Conservation (phyloP, 164 flowering plant genomes). For the Magnolia sinica region DNA sequence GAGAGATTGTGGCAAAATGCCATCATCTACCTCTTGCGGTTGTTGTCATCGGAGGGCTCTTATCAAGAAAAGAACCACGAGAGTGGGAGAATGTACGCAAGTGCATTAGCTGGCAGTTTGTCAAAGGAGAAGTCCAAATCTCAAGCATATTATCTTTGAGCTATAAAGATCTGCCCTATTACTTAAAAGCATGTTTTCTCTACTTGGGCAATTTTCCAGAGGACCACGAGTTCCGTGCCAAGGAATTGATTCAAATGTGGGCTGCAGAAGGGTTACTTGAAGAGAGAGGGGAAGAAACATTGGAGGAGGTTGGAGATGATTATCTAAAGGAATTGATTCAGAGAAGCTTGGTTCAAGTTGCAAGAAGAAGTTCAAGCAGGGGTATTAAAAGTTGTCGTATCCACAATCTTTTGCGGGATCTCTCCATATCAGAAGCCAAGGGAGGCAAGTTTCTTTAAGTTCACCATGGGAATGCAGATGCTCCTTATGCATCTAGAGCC, state of each 20-base stretch:
- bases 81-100: background rate
- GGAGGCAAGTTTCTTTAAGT: background rate
- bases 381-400: background rate
- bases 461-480: conserved; percentile 5
- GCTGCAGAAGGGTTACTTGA: background rate
- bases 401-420: background rate
- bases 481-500: conserved; percentile 6
- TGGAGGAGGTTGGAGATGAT: conserved; percentile 11
- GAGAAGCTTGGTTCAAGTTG: background rate
- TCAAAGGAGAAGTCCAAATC: background rate
- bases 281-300: background rate
- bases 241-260: conserved; percentile 8
- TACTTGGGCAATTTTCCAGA: conserved; percentile 6
- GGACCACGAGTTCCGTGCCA: background rate
- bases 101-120: background rate
- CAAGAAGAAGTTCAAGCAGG: background rate
- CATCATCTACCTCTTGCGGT: background rate
- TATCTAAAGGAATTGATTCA: conserved; percentile 6
- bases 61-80: background rate
- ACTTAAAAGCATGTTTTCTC: background rate
- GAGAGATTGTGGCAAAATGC: background rate
- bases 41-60: background rate
- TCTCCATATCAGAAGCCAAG: background rate
- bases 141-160: background rate
- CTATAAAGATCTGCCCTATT: background rate